phyloP scores from a whole-genome alignment of 306 rosid genomes.

The Cicer arietinum region DNA sequence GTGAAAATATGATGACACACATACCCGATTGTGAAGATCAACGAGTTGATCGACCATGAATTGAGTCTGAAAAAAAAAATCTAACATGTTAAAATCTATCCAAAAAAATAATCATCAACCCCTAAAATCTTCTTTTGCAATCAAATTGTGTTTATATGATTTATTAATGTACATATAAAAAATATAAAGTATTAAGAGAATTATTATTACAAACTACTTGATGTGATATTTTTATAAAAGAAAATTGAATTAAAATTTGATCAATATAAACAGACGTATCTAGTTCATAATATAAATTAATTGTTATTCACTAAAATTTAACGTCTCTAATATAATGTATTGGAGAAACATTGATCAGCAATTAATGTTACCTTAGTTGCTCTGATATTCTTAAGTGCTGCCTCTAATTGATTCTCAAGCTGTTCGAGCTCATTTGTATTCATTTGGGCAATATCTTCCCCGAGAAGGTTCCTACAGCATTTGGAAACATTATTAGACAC shows the following conservation, averaged over 20 bases:
- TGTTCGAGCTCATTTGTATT: constrained; percentile 69
- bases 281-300: no score
- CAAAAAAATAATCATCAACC: neutral
- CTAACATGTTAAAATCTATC: neutral
- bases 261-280: no score
- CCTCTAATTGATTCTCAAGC: constrained; percentile 81
- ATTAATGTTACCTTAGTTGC: constrained; percentile 67
- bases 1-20: neutral
- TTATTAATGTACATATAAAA: no score
- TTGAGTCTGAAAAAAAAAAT: constrained; percentile 61
- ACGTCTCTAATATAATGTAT: neutral
- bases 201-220: no score
- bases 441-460: constrained; percentile 79
- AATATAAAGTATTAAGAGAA: neutral
- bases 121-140: neutral
- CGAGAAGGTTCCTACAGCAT: constrained; percentile 70
- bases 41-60: constrained; percentile 75
- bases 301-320: no score
- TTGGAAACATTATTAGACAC: constrained; percentile 10
- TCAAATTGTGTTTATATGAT: neutral
- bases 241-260: no score
- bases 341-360: neutral
- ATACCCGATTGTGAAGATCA: constrained; percentile 81
- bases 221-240: no score
- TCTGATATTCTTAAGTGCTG: constrained; percentile 70